Evolutionary conservation across 129 eudicot genomes (phyloP).

Genomic region (Artemisia annua): DNA sequence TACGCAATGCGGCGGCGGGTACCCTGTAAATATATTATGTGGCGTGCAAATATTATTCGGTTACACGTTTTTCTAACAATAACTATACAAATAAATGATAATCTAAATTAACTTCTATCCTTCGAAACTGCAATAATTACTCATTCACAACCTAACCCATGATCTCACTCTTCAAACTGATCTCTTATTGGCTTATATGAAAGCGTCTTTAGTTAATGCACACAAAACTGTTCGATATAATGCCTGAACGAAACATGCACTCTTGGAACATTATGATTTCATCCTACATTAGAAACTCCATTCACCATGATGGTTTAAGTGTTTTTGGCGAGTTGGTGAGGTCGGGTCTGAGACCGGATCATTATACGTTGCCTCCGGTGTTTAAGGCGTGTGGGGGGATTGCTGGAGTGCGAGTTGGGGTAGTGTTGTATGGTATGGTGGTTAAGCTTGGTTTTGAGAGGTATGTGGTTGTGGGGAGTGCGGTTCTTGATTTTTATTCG

Average conservation of each 20-base stretch:
- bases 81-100: too few relatives aligned
- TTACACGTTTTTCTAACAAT: too few relatives aligned
- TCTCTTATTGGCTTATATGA: slow-evolving; percentile 33
- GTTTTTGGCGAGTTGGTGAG: slow-evolving; percentile 23
- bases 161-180: too few relatives aligned
- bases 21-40: too few relatives aligned
- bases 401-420: too few relatives aligned
- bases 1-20: too few relatives aligned
- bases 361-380: slow-evolving; percentile 41
- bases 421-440: slow-evolving; percentile 34
- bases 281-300: slow-evolving; percentile 30
- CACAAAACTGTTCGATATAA: slow-evolving; percentile 39
- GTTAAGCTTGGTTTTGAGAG: slow-evolving; percentile 36
- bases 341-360: slow-evolving; percentile 41
- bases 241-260: slow-evolving; percentile 46
- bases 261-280: slow-evolving; percentile 55
- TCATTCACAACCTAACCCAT: too few relatives aligned
- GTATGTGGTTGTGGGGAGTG: too few relatives aligned
- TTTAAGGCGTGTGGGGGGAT: slow-evolving; percentile 39
- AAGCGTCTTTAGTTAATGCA: slow-evolving; percentile 20
- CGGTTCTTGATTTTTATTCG: too few relatives aligned
- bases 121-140: too few relatives aligned
- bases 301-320: slow-evolving; percentile 24
- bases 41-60: too few relatives aligned
- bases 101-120: too few relatives aligned